phyloP scores from a whole-genome alignment of 163 green algal genomes.

The Scenedesmus sp. region DNA sequence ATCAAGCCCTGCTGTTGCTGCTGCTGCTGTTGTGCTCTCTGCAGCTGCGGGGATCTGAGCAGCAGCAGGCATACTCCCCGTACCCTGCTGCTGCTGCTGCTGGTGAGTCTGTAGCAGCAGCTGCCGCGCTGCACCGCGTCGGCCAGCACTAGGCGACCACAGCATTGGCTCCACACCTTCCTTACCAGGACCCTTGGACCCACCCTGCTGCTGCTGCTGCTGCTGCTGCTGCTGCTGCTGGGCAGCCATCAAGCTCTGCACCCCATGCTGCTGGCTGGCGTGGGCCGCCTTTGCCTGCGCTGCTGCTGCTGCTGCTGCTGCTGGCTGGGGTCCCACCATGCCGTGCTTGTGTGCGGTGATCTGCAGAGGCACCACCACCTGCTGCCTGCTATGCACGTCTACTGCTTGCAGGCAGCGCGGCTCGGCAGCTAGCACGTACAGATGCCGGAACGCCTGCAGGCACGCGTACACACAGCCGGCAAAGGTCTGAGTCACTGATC shows the following conservation, averaged over 20 bases:
- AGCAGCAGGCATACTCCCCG: background rate
- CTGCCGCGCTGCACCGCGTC: background rate
- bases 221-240: background rate
- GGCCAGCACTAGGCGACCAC: background rate
- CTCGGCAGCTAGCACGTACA: conserved; percentile 94
- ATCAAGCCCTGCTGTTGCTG: background rate
- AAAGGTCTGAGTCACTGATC: no score
- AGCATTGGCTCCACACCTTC: background rate
- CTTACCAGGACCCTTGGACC: background rate
- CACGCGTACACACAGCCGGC: background rate
- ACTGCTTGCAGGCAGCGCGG: conserved; percentile 84
- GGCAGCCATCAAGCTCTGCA: background rate
- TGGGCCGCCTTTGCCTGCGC: background rate
- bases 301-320: conserved; percentile 18
- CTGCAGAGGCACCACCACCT: conserved; percentile 79
- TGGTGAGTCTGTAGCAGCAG: background rate
- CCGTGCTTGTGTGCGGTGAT: conserved; percentile 8
- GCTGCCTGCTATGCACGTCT: conserved; percentile 81
- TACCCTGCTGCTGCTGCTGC: conserved; percentile 15
- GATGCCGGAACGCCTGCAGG: conserved; percentile 92
- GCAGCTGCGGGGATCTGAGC: background rate
- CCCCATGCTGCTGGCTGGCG: background rate
- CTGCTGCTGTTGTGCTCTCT: conserved; percentile 1
- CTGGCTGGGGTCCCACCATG: background rate
- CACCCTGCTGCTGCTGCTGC: background rate